Base-by-base conservation (phyloP, 2,329 filamentous ascomycete species). In the Aspergillus niger region DNA sequence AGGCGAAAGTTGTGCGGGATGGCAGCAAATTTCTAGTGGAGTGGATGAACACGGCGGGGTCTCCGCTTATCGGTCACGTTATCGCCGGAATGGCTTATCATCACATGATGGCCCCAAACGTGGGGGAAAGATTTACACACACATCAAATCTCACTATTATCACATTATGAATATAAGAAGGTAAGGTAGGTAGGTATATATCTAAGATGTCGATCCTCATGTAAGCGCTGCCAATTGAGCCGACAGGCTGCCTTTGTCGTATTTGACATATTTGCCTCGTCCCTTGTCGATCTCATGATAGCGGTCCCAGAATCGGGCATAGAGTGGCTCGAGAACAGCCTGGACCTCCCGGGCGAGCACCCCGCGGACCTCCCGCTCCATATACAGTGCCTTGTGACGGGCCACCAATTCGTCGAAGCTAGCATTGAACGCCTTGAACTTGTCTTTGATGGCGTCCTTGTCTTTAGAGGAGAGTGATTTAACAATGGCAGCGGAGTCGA, bases 221-320 rank as follows among this genome's bases (percentile, higher is more conserved):
- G 57, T 74, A 67, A 84, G 73, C 53, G 78, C 74, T 24, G 82
- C 79, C 70, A 89, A 73, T 62, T 84, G 78, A 22, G 86, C 85
- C 50, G 90, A 86, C 70, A 99, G 89, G 51, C 87, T 86, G 43
- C 83, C 83, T 81, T 97, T 97, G 80, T 97, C 93, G 75, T 97
- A 98, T 80, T 96, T 97, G 75, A 96, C 92, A 77, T 98, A 96
- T 78, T 99, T 99, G 68, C 94, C 94, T 79, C 93, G 96, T 61
- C 95, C 95, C 81, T 97, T 97, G 79, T 98, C 94, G 65, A 98
- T 88, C 78, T 98, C 95, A 74, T 97, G 93, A 74, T 99, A 99
- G 28, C 94, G 86, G 77, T 98, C 95, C 88, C 92, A 98, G 79
- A 99, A 99, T 49, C 95, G 86, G 63, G 90, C 90, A 79, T 99